These are phyloP conservation scores for Byssoonygena ceratinophila DNA, from an alignment of 2,329 filamentous ascomycete genomes.

Conservation along the genomic window DNA sequence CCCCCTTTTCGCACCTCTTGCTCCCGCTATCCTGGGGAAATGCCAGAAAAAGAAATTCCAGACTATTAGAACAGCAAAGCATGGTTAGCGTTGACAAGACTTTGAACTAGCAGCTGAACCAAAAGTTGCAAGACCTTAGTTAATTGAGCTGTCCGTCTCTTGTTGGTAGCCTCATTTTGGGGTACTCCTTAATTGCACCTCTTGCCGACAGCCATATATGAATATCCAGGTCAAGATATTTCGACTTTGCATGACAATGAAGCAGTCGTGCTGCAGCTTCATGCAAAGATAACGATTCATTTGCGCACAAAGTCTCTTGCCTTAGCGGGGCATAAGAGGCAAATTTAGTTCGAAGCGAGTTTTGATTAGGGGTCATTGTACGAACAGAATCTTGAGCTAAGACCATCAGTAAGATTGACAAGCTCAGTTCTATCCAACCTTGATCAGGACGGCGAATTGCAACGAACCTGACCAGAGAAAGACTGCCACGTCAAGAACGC, in stretches of 20 bases:
- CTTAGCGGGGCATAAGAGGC: neutral
- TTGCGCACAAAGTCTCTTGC: neutral
- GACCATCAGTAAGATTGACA: neutral
- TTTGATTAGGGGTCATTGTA: neutral
- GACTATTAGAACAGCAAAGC: neutral
- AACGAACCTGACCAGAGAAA: slow-evolving; percentile 11
- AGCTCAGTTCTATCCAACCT: neutral
- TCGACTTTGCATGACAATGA: neutral
- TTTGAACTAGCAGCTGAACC: neutral
- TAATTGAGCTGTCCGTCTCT: neutral
- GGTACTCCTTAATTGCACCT: neutral
- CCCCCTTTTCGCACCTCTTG: neutral
- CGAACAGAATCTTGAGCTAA: neutral
- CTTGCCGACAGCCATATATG: neutral
- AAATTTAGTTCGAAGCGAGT: neutral
- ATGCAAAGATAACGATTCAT: neutral
- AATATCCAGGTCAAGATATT: neutral
- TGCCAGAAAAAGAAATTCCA: neutral
- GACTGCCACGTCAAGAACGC: slow-evolving; percentile 18
- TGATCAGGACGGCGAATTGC: neutral
- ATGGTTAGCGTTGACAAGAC: neutral
- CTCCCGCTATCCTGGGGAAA: neutral
- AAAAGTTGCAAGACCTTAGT: neutral
- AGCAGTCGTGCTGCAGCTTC: neutral
- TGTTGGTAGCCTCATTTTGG: neutral